phyloP scores from a whole-genome alignment of 2,329 filamentous ascomycete species.

The Penicillium hordei region DNA sequence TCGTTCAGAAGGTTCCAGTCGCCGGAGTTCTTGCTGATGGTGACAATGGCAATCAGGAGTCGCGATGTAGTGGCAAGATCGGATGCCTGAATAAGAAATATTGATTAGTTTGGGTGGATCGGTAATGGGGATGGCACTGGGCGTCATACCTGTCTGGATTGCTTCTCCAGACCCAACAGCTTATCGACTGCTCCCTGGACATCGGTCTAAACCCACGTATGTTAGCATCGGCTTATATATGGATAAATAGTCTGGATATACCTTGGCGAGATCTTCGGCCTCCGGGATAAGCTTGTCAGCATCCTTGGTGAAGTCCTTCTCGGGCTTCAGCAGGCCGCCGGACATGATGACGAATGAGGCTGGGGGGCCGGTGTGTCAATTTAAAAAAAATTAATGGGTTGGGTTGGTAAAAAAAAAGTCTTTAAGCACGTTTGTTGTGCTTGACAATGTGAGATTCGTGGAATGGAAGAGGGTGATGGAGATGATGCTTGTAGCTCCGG shows the following conservation, averaged over 20 bases:
- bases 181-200: constrained; percentile 89
- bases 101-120: constrained; percentile 6
- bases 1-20: constrained; percentile 97
- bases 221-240: constrained; percentile 19
- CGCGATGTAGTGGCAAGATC: constrained; percentile 94
- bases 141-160: constrained; percentile 80
- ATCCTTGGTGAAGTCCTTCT: constrained; percentile 99
- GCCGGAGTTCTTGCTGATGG: constrained; percentile 85
- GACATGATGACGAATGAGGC: constrained; percentile 62
- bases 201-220: constrained; percentile 51
- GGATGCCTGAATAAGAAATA: constrained; percentile 63
- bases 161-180: constrained; percentile 87
- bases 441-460: constrained; percentile 8
- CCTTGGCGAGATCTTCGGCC: constrained; percentile 85
- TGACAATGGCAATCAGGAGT: constrained; percentile 82
- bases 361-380: not conserved
- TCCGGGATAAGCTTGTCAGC: constrained; percentile 88
- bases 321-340: constrained; percentile 80
- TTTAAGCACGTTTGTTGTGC: not conserved
- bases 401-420: not conserved
- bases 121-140: constrained; percentile 13
- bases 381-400: not conserved
- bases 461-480: constrained; percentile 14
- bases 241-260: constrained; percentile 40
- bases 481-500: constrained; percentile 24